A percentile compares a stretch with the other conserved stretches of the same genome.
phyloP scores from a whole-genome alignment of 2,329 filamentous ascomycete species.

The Colletotrichum karsti region DNA sequence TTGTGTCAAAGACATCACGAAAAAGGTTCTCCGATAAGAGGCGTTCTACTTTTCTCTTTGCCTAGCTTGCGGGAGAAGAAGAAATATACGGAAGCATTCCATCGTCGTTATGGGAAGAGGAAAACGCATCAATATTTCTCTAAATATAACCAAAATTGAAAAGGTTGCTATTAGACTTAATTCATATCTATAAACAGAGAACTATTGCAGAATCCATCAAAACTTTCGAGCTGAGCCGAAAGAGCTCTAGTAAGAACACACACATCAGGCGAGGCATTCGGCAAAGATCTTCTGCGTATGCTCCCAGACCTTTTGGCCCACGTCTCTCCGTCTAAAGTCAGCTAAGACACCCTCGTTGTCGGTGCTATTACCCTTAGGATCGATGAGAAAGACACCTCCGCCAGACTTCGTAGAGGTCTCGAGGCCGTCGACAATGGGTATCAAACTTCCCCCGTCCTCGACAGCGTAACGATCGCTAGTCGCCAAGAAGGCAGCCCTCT shows the following conservation, averaged over 20 bases:
- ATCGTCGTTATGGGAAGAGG: too few relatives aligned
- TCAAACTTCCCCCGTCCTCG: background rate
- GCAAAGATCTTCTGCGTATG: background rate
- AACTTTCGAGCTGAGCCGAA: too few relatives aligned
- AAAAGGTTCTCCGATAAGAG: too few relatives aligned
- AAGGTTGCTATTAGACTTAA: too few relatives aligned
- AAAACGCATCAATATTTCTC: too few relatives aligned
- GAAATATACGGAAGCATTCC: too few relatives aligned
- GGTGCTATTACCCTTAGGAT: background rate
- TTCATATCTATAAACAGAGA: too few relatives aligned
- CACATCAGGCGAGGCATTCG: background rate
- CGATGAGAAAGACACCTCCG: background rate
- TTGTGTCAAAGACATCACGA: too few relatives aligned
- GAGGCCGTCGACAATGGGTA: background rate
- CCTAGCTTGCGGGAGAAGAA: too few relatives aligned
- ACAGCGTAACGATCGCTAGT: slow-evolving; percentile 34
- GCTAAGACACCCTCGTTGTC: background rate
- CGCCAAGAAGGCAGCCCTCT: slow-evolving; percentile 31
- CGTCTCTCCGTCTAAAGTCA: background rate
- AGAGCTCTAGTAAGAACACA: background rate
- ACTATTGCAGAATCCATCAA: background rate
- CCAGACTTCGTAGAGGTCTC: background rate
- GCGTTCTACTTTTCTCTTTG: too few relatives aligned
- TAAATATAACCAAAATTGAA: too few relatives aligned
- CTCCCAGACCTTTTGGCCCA: background rate